Evolutionary conservation across 2,329 filamentous ascomycete genomes (phyloP), one percentile per base, ranked within the genome.

Genomic region (Fusarium annulatum): DNA sequence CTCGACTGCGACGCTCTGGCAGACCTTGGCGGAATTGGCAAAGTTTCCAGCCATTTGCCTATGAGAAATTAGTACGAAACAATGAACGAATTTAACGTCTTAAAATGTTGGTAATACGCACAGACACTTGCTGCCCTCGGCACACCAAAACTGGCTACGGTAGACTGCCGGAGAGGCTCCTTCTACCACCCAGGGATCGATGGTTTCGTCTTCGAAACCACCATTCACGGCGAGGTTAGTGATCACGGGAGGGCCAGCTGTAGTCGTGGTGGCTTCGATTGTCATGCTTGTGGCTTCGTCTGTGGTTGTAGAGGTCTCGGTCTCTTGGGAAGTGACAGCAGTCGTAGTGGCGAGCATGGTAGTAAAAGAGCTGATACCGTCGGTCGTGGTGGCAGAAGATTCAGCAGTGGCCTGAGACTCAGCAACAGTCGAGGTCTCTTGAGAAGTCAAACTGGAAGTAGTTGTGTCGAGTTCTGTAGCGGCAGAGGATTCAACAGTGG

Each of bases 191-290:
- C 61, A 63, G 8, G 61, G 61, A 16, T 60, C 53, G 9, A 7
- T 9, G 9, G 53, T 23, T 0, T 2, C 1, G 3, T 49, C 36
- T 23, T 63, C 43, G 3, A 63, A 63, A 12, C 43, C 61, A 2
- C 53, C 61, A 14, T 63, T 63, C 6, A 21, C 14, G 2, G 21
- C 53, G 7, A 60, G 5, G 9, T 63, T 30, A 1, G 26, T 41
- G 1, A 16, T 26, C 26, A 19, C n/a, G 1, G 53, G 61, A 42
- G 61, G 43, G 0, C 10, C 34, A 41, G 61, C 55, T 7, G 53
- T 45, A 18, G 53, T 63, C 11, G 61, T 63, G 2, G 53, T 49
- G 9, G 34, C 43, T 42, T 63, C 61, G 21, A 26, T 15, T 21
- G 53, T 57, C 9, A 38, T 21, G 9, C 18, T 61, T 16, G 59